These are phyloP conservation scores for Nakataea oryzae DNA, from an alignment of 2,329 filamentous ascomycete genomes.

Conservation along the genomic window DNA sequence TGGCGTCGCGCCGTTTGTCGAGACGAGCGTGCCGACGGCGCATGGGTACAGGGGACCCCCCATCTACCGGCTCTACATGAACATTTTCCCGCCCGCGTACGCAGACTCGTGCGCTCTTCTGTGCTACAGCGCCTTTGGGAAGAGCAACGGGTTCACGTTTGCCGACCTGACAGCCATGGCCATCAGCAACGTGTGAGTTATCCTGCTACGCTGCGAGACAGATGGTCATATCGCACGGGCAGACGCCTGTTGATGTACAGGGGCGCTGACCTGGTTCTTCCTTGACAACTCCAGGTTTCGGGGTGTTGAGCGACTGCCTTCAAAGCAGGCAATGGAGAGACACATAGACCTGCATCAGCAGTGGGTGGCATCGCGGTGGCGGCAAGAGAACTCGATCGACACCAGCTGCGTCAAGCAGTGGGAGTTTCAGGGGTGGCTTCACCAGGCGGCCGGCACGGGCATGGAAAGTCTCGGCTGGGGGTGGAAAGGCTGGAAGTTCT, in stretches of 20 bases:
- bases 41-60: conserved; percentile 17
- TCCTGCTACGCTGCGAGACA: neutral
- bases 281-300: conserved; percentile 17
- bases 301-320: conserved; percentile 24
- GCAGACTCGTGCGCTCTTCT: conserved; percentile 33
- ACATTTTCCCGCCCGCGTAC: conserved; percentile 30
- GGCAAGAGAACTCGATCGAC: conserved; percentile 11
- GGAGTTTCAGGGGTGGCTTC: conserved; percentile 27
- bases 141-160: conserved; percentile 24
- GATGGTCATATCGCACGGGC: neutral
- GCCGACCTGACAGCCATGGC: conserved; percentile 33
- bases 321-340: conserved; percentile 22
- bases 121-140: conserved; percentile 22
- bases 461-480: conserved; percentile 30
- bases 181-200: conserved; percentile 24
- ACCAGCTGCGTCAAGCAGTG: conserved; percentile 15
- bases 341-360: conserved; percentile 21
- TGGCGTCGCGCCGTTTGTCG: conserved; percentile 15
- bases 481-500: conserved; percentile 27
- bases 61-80: conserved; percentile 27
- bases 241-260: neutral
- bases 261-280: neutral
- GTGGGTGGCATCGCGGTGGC: conserved; percentile 19
- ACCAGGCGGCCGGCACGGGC: conserved; percentile 29
- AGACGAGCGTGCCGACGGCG: conserved; percentile 15